phyloP scores from a whole-genome alignment of 441 rosid species.

The Cnidoscolus chayamansa region DNA sequence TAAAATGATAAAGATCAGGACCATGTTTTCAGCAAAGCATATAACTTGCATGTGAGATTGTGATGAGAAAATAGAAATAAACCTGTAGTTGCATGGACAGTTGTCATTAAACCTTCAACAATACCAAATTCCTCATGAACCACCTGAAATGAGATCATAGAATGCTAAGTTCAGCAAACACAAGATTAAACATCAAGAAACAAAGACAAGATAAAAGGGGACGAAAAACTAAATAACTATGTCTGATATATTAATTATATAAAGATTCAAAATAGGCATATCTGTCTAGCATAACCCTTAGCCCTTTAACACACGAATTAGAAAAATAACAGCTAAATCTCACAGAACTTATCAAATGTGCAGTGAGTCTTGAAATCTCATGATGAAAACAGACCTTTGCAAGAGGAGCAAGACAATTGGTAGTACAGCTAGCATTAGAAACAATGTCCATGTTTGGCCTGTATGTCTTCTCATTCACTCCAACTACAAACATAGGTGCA shows the following conservation, averaged over 20 bases:
- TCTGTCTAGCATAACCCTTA: neutral
- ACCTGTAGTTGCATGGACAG: constrained; percentile 99
- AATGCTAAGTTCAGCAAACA: neutral
- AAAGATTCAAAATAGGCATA: neutral
- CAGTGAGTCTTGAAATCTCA: constrained; percentile 5
- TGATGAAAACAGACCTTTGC: constrained; percentile 68
- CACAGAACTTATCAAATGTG: constrained; percentile 3
- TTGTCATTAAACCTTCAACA: constrained; percentile 95
- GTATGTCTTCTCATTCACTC: constrained; percentile 87
- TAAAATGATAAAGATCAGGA: constrained; percentile 33
- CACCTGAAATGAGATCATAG: constrained; percentile 44
- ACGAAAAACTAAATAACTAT: neutral
- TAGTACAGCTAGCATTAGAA: constrained; percentile 99
- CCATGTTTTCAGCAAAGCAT: constrained; percentile 2
- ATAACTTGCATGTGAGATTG: neutral
- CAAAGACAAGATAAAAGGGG: neutral
- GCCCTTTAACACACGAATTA: neutral
- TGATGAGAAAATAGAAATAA: constrained; percentile 8
- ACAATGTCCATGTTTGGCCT: constrained; percentile 83
- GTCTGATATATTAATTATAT: neutral
- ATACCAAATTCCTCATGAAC: constrained; percentile 98
- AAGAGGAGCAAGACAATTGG: constrained; percentile 98
- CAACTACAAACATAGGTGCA: constrained; percentile 99
- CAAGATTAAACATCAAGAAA: neutral
- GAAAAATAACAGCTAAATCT: neutral